Conservation (phyloP, 192 early-diverging fungal genomes). For the Backusella tuberculispora region DNA sequence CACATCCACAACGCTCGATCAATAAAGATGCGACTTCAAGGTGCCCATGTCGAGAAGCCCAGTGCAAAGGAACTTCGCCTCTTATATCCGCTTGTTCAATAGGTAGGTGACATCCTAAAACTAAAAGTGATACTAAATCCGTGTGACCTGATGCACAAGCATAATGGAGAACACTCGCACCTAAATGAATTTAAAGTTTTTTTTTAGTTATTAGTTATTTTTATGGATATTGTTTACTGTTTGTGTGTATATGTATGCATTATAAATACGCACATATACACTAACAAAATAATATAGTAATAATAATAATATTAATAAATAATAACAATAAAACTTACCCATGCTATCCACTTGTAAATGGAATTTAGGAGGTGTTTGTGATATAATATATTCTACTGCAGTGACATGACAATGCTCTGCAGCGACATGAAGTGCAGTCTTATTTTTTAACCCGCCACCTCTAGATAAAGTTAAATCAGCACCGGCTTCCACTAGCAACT, state of each 20-base stretch:
- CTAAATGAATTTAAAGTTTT: slow-evolving; percentile 21
- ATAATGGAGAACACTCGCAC: slow-evolving; percentile 40
- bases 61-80: slow-evolving; percentile 41
- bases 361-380: slow-evolving; percentile 20
- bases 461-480: slow-evolving; percentile 31
- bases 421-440: slow-evolving; percentile 40
- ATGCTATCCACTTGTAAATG: slow-evolving; percentile 22
- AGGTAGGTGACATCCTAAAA: slow-evolving; percentile 25
- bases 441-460: slow-evolving; percentile 32
- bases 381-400: slow-evolving; percentile 31
- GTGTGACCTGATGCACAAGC: slow-evolving; percentile 38
- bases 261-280: too few species aligned
- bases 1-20: slow-evolving; percentile 32
- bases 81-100: slow-evolving; percentile 30
- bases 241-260: background rate
- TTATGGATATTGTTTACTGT: background rate
- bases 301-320: background rate
- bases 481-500: slow-evolving; percentile 39
- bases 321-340: slow-evolving; percentile 15
- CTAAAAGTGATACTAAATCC: slow-evolving; percentile 29
- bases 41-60: slow-evolving; percentile 39
- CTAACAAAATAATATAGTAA: too few species aligned
- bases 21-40: slow-evolving; percentile 33
- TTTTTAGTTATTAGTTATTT: background rate
- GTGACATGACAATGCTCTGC: slow-evolving; percentile 31